A percentile compares a stretch with the other conserved stretches of the same genome.
These are phyloP conservation scores for Tillandsia fasciculata DNA, from an alignment of 176 grass and related monocot species.

Conservation along the genomic window DNA sequence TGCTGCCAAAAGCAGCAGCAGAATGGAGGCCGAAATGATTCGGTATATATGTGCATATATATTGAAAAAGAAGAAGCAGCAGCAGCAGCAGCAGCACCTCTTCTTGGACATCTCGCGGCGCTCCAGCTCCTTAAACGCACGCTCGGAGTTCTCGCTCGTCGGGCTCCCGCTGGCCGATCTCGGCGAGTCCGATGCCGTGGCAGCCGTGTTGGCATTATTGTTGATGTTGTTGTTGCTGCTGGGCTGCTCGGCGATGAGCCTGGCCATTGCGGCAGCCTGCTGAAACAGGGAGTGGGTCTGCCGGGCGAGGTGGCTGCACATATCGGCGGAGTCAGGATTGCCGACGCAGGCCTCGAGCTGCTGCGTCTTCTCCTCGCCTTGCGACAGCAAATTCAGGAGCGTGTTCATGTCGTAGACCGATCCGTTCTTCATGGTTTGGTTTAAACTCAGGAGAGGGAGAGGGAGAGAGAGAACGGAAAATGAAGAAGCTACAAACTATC, in stretches of 20 bases:
- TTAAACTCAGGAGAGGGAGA: background rate
- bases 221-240: too few relatives aligned
- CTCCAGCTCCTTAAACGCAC: constrained; percentile 18
- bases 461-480: background rate
- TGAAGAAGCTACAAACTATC: background rate
- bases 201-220: background rate
- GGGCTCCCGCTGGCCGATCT: constrained; percentile 48
- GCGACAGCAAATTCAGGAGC: constrained; percentile 38
- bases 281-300: constrained; percentile 29
- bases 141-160: constrained; percentile 18
- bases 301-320: constrained; percentile 14
- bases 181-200: constrained; percentile 34
- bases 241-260: constrained; percentile 23
- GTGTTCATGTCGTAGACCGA: constrained; percentile 19
- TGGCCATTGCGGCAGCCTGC: constrained; percentile 36
- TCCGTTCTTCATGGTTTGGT: constrained; percentile 2
- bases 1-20: too few relatives aligned
- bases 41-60: too few relatives aligned
- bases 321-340: constrained; percentile 13
- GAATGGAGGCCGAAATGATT: too few relatives aligned
- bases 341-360: constrained; percentile 21
- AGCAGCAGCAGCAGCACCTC: constrained; percentile 20
- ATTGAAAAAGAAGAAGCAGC: too few relatives aligned
- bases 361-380: constrained; percentile 46
- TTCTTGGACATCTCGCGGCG: constrained; percentile 33